Conservation (phyloP, 176 grass and related monocot genomes). For the Otatea glauca region DNA sequence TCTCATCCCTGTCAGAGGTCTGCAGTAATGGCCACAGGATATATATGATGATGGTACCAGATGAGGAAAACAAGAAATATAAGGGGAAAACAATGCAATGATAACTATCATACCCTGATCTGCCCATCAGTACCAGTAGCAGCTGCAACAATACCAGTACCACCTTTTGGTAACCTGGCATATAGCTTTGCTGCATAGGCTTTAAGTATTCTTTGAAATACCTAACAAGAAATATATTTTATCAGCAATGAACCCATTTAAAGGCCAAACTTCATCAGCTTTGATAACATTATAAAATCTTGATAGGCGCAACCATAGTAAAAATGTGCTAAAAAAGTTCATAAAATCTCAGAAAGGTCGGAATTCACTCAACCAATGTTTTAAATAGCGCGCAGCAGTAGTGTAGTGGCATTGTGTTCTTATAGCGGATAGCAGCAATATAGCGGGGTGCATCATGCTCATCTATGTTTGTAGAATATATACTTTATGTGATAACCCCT, state of each 20-base stretch:
- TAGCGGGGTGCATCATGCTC: too few relatives aligned
- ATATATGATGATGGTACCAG: conserved; percentile 42
- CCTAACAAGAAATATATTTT: conserved; percentile 53
- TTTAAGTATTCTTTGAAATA: conserved; percentile 98
- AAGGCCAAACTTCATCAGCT: conserved; percentile 17
- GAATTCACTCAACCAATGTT: too few relatives aligned
- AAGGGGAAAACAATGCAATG: neutral
- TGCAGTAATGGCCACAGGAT: conserved; percentile 53
- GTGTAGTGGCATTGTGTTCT: too few relatives aligned
- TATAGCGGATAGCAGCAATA: too few relatives aligned
- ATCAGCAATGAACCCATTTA: conserved; percentile 23
- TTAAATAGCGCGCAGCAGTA: too few relatives aligned
- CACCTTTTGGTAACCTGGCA: conserved; percentile 88
- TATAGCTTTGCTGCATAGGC: conserved; percentile 87
- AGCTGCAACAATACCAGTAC: conserved; percentile 94
- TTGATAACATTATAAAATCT: conserved; percentile 18
- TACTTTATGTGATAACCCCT: too few relatives aligned
- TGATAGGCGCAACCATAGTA: conserved; percentile 2
- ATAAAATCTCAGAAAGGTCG: neutral
- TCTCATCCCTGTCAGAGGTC: conserved; percentile 95
- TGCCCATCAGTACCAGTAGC: conserved; percentile 95
- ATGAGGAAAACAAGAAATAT: conserved; percentile 22
- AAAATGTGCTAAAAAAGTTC: neutral
- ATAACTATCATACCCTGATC: conserved; percentile 68
- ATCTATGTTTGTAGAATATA: too few relatives aligned